These are phyloP conservation scores for Polysphondylium violaceum DNA, from an alignment of 78 protist species.

Conservation along the genomic window DNA sequence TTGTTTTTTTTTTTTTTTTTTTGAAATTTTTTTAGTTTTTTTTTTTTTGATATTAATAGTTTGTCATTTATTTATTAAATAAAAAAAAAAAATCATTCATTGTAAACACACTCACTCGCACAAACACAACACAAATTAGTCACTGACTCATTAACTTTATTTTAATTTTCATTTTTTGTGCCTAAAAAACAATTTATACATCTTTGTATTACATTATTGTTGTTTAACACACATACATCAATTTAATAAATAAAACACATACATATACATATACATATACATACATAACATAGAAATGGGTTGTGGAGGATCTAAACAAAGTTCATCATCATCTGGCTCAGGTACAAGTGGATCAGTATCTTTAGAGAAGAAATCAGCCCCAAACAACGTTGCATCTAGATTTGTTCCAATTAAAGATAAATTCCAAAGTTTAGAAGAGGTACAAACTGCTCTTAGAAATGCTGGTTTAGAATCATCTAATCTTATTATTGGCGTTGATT, in stretches of 20 bases:
- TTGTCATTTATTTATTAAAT: too few relatives aligned
- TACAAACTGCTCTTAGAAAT: conserved; percentile 68
- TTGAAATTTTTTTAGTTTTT: too few relatives aligned
- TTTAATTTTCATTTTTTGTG: neutral
- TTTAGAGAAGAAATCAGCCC: neutral
- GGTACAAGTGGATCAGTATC: neutral
- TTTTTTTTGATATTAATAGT: too few relatives aligned
- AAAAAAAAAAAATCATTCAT: too few relatives aligned
- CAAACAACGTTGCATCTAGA: neutral
- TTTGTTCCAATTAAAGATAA: conserved; percentile 47
- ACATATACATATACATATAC: neutral
- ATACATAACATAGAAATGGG: conserved; percentile 43
- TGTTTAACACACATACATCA: too few relatives aligned
- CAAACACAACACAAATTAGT: too few relatives aligned
- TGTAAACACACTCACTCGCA: too few relatives aligned
- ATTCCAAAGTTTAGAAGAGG: conserved; percentile 49
- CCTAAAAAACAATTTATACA: neutral
- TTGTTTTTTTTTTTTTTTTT: too few relatives aligned
- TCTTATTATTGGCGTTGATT: conserved; percentile 80
- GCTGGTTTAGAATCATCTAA: conserved; percentile 85
- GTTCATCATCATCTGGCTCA: neutral
- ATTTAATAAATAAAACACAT: too few relatives aligned
- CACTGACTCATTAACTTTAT: too few relatives aligned
- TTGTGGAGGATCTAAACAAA: conserved; percentile 58
- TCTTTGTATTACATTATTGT: neutral